These are phyloP conservation scores for Schoenoplectus tabernaemontani DNA, from an alignment of 202 grass and related monocot species.

Conservation along the genomic window DNA sequence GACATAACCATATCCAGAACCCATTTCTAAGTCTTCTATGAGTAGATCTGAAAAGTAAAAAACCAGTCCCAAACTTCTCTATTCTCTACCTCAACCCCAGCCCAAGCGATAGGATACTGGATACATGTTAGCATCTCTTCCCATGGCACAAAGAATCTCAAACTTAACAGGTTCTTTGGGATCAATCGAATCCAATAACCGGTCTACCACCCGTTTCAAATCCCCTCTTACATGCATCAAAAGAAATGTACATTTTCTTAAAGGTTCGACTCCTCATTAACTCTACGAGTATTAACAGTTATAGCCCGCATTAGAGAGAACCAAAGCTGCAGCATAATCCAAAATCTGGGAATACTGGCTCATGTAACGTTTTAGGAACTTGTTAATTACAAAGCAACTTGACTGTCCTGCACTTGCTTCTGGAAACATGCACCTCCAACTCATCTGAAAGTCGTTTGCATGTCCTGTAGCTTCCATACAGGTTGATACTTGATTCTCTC, in stretches of 20 bases:
- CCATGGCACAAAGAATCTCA: constrained; percentile 4
- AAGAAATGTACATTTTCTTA: constrained; percentile 16
- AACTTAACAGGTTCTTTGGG: background rate
- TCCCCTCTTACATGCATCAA: background rate
- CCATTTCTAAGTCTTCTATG: background rate
- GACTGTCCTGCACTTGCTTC: background rate
- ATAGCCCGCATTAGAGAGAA: background rate
- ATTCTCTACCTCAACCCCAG: background rate
- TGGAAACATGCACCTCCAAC: background rate
- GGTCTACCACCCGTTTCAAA: constrained; percentile 19
- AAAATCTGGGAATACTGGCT: constrained; percentile 2
- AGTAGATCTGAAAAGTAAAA: background rate
- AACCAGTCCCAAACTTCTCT: background rate
- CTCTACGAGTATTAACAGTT: background rate
- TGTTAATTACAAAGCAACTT: background rate
- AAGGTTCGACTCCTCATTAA: background rate
- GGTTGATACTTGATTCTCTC: background rate
- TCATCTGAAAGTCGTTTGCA: background rate
- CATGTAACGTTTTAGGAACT: background rate
- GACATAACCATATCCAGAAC: background rate
- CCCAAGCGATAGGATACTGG: constrained; percentile 6
- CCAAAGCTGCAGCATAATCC: background rate
- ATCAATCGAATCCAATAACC: constrained; percentile 18
- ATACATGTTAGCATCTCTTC: constrained; percentile 10
- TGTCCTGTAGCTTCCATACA: background rate